Base-by-base conservation (phyloP, 2,329 filamentous ascomycete species). In the Ascocoryne sarcoides region DNA sequence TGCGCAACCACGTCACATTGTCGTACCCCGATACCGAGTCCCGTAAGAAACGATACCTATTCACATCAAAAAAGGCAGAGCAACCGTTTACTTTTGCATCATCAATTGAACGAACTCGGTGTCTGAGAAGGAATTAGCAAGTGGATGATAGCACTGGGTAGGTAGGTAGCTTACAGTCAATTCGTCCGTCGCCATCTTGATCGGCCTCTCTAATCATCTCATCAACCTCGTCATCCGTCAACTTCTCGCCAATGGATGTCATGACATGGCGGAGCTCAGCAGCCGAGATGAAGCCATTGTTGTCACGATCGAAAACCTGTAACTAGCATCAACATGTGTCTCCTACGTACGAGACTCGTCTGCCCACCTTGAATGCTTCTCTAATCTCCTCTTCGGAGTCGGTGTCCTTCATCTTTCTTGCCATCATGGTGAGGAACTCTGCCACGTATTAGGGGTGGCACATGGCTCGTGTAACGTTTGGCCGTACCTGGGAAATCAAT, bases 401-500 rank as follows among this genome's bases (percentile, higher is more conserved):
- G 54, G 85, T 92, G 59, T 90, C 85, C 73, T 90, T 90, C 85
- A 92, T 92, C 71, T 92, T 92, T 60, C 85, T 79, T 45, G 85
- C 85, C 85, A 92, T 92, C 85, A 92, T 92, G 50, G 85, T 92
- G 47, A 92, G 71, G 67, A 92, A 92, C 62, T 92, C 85, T 90
- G 59, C 32, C 39, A 44, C n/a, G 16, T 23, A 28, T 51, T 39
- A 47, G 55, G 10, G 14, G 10, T 28, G 21, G 8, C 5, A 3
- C 15, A 12, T n/a, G 21, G 5, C 2, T 16, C 18, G 3, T 12
- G 4, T 33, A 7, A 31, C 9, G 23, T 2, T 37, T 41, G 53
- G 31, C 21, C 75, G 56, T 76, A 90, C 85, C 85, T 60, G 85
- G 85, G 64, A 92, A 92, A 64, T 92, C 85, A 60, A 92, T 92